Conservation (phyloP, 2,329 filamentous ascomycete genomes). For the Colletotrichum orbiculare region DNA sequence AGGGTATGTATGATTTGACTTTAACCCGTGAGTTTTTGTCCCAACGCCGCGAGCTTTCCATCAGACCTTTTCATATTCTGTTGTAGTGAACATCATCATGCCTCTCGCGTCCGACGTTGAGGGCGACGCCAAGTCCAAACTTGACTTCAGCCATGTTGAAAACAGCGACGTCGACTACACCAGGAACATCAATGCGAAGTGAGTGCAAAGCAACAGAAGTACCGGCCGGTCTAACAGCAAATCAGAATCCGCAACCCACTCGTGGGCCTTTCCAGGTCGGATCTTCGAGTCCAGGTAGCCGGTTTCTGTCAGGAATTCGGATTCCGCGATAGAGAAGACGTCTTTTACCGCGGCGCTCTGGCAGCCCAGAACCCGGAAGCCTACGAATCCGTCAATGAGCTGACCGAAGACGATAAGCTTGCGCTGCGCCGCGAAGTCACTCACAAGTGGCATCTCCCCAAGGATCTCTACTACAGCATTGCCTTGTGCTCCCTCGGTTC, state of each 20-base stretch:
- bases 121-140: slow-evolving; percentile 37
- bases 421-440: slow-evolving; percentile 41
- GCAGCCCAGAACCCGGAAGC: slow-evolving; percentile 41
- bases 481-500: slow-evolving; percentile 45
- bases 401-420: slow-evolving; percentile 41
- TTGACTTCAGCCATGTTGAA: slow-evolving; percentile 36
- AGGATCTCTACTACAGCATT: slow-evolving; percentile 42
- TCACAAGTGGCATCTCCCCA: slow-evolving; percentile 45
- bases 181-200: slow-evolving; percentile 48
- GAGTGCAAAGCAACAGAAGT: not conserved
- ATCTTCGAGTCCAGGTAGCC: slow-evolving; percentile 39
- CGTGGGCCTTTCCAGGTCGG: slow-evolving; percentile 39
- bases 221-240: not conserved
- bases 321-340: slow-evolving; percentile 41
- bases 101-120: slow-evolving; percentile 38
- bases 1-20: slow-evolving; percentile 5
- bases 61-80: not conserved
- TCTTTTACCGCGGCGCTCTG: slow-evolving; percentile 44
- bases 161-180: slow-evolving; percentile 42
- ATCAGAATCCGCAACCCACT: slow-evolving; percentile 44
- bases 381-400: slow-evolving; percentile 40
- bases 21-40: not conserved
- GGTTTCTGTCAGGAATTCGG: slow-evolving; percentile 43
- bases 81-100: slow-evolving; percentile 7
- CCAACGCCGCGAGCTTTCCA: not conserved